Base-by-base conservation (phyloP, 1,139 yeast genomes). In the Hansenula lynferdii region DNA sequence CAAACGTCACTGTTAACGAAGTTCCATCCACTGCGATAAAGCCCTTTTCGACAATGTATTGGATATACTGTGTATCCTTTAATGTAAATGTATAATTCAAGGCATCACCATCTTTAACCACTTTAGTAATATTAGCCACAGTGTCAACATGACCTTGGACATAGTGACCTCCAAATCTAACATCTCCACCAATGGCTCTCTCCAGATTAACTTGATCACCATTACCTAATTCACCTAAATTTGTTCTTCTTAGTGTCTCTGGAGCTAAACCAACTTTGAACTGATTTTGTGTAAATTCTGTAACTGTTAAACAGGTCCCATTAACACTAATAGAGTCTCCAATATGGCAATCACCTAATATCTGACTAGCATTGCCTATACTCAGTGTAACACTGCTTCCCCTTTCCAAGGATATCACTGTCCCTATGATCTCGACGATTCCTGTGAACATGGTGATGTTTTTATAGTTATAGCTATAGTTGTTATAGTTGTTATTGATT, bases 401-500 rank as follows among this genome's bases (percentile, higher is more conserved):
- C n/a, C n/a, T n/a, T n/a, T 28, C 62, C 69, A 3, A 80, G 49
- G 8, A 63, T 51, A 51, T 86, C 96, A 60, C 56, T 4, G 60
- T 63, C 16, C 97, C 98, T 22, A 89, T 78, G 26, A 71, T 72
- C 60, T 92, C 98, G 7, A 92, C 94, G 38, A 92, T 77, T 28
- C 98, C 98, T 0, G 98, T 92, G 56, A 92, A 92, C 98, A 92
- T 92, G n/a, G n/a, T n/a, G n/a, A n/a, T n/a, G n/a, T n/a, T n/a
- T n/a, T n/a, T n/a, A n/a, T n/a, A n/a, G n/a, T n/a, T n/a, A n/a
- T n/a, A n/a, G n/a, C n/a, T n/a, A n/a, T n/a, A n/a, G n/a, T n/a
- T n/a, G n/a, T n/a, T n/a, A n/a, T n/a, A n/a, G n/a, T n/a, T n/a
- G n/a, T n/a, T n/a, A n/a, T n/a, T n/a, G n/a, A n/a, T n/a, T n/a